Evolutionary conservation across 495 filamentous ascomycete genomes (phyloP), one percentile per base, ranked within the genome.

Genomic region (Penicillium alfredii): DNA sequence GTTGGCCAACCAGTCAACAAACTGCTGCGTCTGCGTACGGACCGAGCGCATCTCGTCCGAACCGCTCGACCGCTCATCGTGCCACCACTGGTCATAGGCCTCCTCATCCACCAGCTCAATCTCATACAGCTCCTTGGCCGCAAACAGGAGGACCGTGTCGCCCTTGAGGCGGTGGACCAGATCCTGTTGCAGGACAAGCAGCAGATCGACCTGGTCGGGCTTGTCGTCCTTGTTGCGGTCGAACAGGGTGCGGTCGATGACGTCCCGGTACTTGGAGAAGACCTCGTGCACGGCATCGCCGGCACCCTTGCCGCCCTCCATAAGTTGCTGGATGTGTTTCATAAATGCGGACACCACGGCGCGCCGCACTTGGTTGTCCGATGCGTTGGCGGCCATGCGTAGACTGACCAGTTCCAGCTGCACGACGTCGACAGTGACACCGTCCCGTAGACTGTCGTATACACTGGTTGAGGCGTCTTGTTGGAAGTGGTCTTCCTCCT

Each of bases 341-440:
- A 86, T 82, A 54, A 97, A 89, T 0, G 88, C 86, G 13, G 80
- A 76, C 5, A 82, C 86, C 17, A 96, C 78, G 3, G 92, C 86
- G 3, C 82, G 83, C 15, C 90, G 85, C 42, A 96, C 84, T 57
- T 88, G 80, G 49, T 81, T 72, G 45, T 94, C 89, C 2, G 82
- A 85, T 4, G 92, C 93, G 53, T 99, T 88, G 43, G 81, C 83
- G 14, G 78, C 82, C 64, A 99, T 84, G 4, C 89, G 79, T 22
- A 95, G 73, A 47, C 84, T 82, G 64, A 83, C 92, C 26, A 99
- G 80, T 56, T 99, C 92, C 8, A 97, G 71, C 47, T 85, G 82
- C 6, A 92, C 87, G 8, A 83, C 82, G 52, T 92, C 86, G n/a
- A 86, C 78, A 25, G 86, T 77, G 33, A 82, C 80, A 9, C 71